A percentile compares a stretch with the other conserved stretches of the same genome.
Evolutionary conservation across 768 basidiomycete genomes (phyloP).

Genomic region (Rhodocollybia butyracea): DNA sequence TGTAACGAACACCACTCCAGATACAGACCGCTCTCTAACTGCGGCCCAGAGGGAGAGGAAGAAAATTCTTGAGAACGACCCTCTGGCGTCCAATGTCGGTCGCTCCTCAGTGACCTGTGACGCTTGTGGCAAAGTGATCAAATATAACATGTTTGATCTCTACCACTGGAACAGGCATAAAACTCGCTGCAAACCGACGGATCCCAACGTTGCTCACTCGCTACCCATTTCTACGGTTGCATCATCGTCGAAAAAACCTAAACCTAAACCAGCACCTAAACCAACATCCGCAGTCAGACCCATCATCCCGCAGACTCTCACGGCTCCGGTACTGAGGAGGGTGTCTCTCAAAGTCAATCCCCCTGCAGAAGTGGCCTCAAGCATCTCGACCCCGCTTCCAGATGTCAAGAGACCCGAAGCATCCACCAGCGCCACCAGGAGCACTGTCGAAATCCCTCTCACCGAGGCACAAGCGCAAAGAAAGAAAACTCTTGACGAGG

Average conservation of each 20-base stretch:
- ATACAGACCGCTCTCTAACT: neutral
- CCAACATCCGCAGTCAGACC: too few species aligned
- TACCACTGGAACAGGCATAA: constrained; percentile 1
- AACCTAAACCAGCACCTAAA: too few species aligned
- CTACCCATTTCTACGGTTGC: too few species aligned
- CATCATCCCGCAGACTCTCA: too few species aligned
- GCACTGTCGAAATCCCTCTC: neutral
- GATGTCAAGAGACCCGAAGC: too few species aligned
- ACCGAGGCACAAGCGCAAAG: neutral
- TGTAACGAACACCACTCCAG: too few species aligned
- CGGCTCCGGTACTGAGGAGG: too few species aligned
- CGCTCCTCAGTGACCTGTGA: neutral
- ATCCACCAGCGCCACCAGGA: neutral
- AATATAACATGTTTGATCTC: neutral
- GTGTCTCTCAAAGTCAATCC: too few species aligned
- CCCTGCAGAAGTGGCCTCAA: too few species aligned
- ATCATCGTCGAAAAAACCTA: too few species aligned
- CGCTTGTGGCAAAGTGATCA: neutral
- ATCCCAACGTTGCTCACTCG: neutral
- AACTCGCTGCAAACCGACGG: neutral
- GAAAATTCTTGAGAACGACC: neutral
- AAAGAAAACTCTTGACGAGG: neutral
- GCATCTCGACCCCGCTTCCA: too few species aligned
- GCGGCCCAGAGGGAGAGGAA: neutral
- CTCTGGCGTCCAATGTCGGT: neutral